A percentile compares a stretch with the other conserved stretches of the same genome.
phyloP scores from a whole-genome alignment of 2,329 filamentous ascomycete genomes.

The Botryotinia narcissicola region DNA sequence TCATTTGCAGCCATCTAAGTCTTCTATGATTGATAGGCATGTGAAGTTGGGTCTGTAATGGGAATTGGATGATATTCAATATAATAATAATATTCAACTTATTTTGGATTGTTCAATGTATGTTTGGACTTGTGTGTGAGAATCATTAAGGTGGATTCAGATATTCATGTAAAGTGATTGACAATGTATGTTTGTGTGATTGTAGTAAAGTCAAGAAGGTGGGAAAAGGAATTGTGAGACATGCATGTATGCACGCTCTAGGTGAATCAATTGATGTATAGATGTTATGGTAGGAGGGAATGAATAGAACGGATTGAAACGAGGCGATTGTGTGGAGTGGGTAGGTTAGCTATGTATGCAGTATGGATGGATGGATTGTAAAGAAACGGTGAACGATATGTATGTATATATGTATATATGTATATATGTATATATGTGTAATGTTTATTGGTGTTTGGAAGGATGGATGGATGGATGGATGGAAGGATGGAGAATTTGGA shows the following conservation, averaged over 20 bases:
- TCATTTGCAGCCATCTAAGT: conserved; percentile 1
- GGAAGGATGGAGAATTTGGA: too few relatives aligned
- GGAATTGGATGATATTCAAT: not conserved
- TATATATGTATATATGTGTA: too few relatives aligned
- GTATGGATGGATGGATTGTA: too few relatives aligned
- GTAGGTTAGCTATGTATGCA: too few relatives aligned
- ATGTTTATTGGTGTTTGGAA: too few relatives aligned
- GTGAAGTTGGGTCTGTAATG: not conserved
- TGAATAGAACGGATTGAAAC: not conserved
- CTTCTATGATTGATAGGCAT: conserved; percentile 4
- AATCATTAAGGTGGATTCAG: not conserved
- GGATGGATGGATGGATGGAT: too few relatives aligned
- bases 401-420: too few relatives aligned
- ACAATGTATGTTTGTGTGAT: not conserved
- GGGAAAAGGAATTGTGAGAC: not conserved
- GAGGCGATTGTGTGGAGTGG: not conserved
- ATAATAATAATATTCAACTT: conserved; percentile 7
- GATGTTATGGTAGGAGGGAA: not conserved
- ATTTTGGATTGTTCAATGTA: not conserved
- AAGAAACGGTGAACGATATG: too few relatives aligned
- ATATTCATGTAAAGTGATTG: not conserved
- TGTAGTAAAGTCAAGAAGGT: not conserved
- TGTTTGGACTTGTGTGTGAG: not conserved
- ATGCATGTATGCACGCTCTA: not conserved
- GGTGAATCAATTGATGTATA: not conserved